A percentile compares a stretch with the other conserved stretches of the same genome.
Conservation (phyloP, 2,329 filamentous ascomycete genomes). For the Xylaria digitata region DNA sequence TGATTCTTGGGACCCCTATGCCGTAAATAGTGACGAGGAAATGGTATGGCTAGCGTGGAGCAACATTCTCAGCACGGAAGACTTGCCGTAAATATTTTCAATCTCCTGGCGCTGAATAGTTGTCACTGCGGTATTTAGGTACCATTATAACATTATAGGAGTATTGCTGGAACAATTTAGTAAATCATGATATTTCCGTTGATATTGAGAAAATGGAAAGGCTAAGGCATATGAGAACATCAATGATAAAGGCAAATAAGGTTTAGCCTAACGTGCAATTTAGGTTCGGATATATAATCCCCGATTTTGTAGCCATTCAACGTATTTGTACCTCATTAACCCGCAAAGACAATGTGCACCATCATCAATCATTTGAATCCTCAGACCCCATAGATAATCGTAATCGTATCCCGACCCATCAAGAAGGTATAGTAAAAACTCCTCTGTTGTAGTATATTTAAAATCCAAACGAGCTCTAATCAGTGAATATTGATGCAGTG, state of each 20-base stretch:
- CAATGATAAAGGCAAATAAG: background rate
- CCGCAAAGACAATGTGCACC: background rate
- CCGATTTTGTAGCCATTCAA: background rate
- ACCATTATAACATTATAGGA: background rate
- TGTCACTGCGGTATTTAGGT: background rate
- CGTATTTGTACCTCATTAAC: slow-evolving; percentile 13
- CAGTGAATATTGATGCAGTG: background rate
- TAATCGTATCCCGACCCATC: background rate
- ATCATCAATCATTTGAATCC: background rate
- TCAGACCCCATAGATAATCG: background rate
- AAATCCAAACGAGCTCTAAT: background rate
- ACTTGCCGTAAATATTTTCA: slow-evolving; percentile 6
- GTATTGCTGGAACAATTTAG: background rate
- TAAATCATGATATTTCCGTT: background rate
- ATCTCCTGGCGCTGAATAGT: background rate
- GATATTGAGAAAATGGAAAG: background rate
- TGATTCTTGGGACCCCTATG: background rate
- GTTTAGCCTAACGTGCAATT: slow-evolving; percentile 22
- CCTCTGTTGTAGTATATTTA: slow-evolving; percentile 21
- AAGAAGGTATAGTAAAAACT: slow-evolving; percentile 1
- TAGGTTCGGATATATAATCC: slow-evolving; percentile 10
- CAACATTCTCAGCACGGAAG: background rate
- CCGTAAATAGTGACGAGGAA: background rate
- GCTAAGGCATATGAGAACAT: background rate
- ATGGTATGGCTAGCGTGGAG: slow-evolving; percentile 18